phyloP scores from a whole-genome alignment of 495 filamentous ascomycete genomes.

The Hypoxylon fragiforme region DNA sequence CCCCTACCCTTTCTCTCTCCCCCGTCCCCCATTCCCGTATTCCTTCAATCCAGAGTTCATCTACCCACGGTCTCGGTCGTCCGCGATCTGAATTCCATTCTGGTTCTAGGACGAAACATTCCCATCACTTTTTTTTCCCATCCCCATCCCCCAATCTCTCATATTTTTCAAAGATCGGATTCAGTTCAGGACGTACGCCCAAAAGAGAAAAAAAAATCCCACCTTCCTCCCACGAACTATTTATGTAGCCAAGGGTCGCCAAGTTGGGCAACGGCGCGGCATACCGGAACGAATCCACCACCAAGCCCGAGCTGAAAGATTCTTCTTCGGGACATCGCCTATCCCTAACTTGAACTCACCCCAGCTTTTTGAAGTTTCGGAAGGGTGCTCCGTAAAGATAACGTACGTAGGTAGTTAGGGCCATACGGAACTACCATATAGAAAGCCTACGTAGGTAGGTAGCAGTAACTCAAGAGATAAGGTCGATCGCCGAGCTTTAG shows the following conservation, averaged over 20 bases:
- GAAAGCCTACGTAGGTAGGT: no score
- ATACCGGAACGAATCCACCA: background rate
- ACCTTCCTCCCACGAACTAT: slow-evolving; percentile 23
- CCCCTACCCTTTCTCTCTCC: background rate
- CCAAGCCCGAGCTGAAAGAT: background rate
- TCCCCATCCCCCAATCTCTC: slow-evolving; percentile 8
- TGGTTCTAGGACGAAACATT: slow-evolving; percentile 1
- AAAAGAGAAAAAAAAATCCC: no score
- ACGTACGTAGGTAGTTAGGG: no score
- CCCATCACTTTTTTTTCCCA: slow-evolving; percentile 16
- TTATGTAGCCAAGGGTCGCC: slow-evolving; percentile 1
- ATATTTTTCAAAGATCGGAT: slow-evolving; percentile 3
- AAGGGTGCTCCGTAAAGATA: slow-evolving; percentile 2
- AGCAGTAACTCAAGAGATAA: slow-evolving; percentile 16
- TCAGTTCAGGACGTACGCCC: slow-evolving; percentile 4
- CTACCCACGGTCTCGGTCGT: slow-evolving; percentile 26
- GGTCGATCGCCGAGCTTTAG: slow-evolving; percentile 1
- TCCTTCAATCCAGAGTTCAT: slow-evolving; percentile 29
- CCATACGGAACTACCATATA: no score
- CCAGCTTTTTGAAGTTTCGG: slow-evolving; percentile 3
- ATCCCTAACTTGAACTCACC: slow-evolving; percentile 1
- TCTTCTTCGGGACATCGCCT: background rate
- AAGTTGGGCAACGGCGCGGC: slow-evolving; percentile 3
- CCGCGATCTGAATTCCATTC: slow-evolving; percentile 20
- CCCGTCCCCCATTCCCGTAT: slow-evolving; percentile 30